Evolutionary conservation across 495 filamentous ascomycete species (phyloP), one percentile per base, ranked within the genome.

Genomic region (Penicillium egyptiacum): DNA sequence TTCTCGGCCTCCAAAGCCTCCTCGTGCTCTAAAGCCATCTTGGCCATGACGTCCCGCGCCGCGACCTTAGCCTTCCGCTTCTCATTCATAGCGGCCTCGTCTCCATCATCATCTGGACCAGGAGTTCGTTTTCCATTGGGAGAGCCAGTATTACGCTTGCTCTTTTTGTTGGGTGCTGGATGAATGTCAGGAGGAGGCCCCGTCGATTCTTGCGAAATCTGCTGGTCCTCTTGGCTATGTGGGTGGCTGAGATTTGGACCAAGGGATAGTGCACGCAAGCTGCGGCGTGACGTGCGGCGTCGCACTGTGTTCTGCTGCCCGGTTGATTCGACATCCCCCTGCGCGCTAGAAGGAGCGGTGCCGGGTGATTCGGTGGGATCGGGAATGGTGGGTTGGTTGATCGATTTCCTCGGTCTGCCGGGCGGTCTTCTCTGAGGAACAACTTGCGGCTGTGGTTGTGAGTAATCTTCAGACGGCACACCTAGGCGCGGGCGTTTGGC

Each of bases 11-110:
- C 73, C 73, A 76, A 77, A n/a, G 68, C 69, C 52, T 78, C 75
- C 56, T 79, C 76, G 5, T 73, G 73, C 58, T 77, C 68, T 70
- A 79, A 74, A 26, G 73, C 75, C 40, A 71, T 53, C 35, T 66
- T 69, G 25, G 64, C 73, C 68, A 77, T 65, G 23, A 56, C 57
- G 57, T 79, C 74, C 49, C 74, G 65, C 53, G 66, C 66, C 47
- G 71, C 69, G 43, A 73, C 60, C 58, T 68, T 73, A 22, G 73
- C 70, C 48, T 71, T 75, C 37, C 70, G 75, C 54, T 69, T 69
- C 45, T 73, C 70, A n/a, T 56, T 43, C 55, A 58, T 49, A 20
- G 26, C 47, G 3, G 30, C 40, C 4, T 61, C 52, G 22, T 61
- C 58, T 7, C 41, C 16, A 2, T 31, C n/a, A 9, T 55, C 22